phyloP scores from a whole-genome alignment of 1,139 yeast genomes.

The Geotrichum aggregatum region DNA sequence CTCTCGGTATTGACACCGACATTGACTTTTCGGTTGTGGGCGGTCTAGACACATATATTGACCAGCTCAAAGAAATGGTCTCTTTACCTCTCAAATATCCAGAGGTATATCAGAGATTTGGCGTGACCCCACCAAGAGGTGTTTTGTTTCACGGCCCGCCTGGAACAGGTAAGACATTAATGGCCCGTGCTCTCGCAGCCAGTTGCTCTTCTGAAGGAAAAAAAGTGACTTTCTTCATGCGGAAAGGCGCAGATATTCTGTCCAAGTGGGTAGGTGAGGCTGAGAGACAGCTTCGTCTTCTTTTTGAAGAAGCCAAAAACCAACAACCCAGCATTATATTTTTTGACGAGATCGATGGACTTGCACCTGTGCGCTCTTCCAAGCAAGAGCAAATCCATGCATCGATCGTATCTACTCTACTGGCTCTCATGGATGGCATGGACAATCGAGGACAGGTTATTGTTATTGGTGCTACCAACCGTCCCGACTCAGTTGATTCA shows the following conservation, averaged over 20 bases:
- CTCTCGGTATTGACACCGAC: constrained; percentile 88
- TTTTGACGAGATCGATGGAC: constrained; percentile 96
- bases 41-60: constrained; percentile 84
- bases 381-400: constrained; percentile 98
- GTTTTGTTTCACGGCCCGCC: constrained; percentile 99
- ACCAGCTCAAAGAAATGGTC: constrained; percentile 95
- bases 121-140: constrained; percentile 95
- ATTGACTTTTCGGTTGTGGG: constrained; percentile 90
- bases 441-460: constrained; percentile 95
- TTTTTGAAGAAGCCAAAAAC: constrained; percentile 93
- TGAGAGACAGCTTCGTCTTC: constrained; percentile 81
- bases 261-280: constrained; percentile 99
- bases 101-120: constrained; percentile 84
- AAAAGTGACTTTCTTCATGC: constrained; percentile 93
- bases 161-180: constrained; percentile 96
- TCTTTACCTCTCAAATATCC: constrained; percentile 90
- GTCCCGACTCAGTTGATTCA: constrained; percentile 97
- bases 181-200: constrained; percentile 97
- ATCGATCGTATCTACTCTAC: constrained; percentile 86
- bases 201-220: constrained; percentile 77
- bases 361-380: constrained; percentile 95
- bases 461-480: constrained; percentile 94
- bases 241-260: constrained; percentile 96
- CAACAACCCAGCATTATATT: constrained; percentile 94
- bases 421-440: constrained; percentile 99